Conservation (phyloP, 2,329 filamentous ascomycete species). For the Pseudogymnoascus sp. region DNA sequence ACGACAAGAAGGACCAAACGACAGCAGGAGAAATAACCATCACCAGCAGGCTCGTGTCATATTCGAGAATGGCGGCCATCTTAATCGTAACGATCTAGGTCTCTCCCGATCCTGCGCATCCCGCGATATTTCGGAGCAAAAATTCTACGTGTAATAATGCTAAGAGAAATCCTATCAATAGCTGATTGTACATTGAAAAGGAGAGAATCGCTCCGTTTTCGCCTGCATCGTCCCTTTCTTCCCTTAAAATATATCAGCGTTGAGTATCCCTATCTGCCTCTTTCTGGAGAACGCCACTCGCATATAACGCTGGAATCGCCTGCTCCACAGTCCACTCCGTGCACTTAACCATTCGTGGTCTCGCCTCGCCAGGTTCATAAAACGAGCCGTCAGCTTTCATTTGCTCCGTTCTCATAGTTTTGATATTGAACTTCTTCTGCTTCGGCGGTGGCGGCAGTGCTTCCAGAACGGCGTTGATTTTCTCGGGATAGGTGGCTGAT, state of each 20-base stretch:
- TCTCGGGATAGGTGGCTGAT: conserved; percentile 8
- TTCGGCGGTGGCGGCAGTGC: conserved; percentile 12
- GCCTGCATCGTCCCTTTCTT: background rate
- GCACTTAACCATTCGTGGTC: conserved; percentile 14
- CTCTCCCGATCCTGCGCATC: no score
- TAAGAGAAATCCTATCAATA: background rate
- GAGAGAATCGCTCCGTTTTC: background rate
- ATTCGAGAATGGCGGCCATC: no score
- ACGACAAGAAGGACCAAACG: background rate
- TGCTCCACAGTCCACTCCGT: conserved; percentile 15
- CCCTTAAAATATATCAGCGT: background rate
- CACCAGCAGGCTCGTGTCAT: no score
- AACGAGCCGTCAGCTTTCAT: background rate
- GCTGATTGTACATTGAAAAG: background rate
- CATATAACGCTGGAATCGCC: conserved; percentile 14
- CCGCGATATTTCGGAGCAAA: no score
- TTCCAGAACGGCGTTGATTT: conserved; percentile 9
- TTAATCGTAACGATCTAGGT: no score
- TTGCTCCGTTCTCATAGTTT: conserved; percentile 8
- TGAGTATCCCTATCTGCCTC: background rate
- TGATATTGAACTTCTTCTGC: conserved; percentile 10
- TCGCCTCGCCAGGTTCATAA: conserved; percentile 2
- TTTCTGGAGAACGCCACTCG: background rate
- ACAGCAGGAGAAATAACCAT: background rate
- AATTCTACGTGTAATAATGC: background rate